Evolutionary conservation across 2,329 filamentous ascomycete genomes (phyloP), one percentile per base, ranked within the genome.

Genomic region (Mariannaea elegans): DNA sequence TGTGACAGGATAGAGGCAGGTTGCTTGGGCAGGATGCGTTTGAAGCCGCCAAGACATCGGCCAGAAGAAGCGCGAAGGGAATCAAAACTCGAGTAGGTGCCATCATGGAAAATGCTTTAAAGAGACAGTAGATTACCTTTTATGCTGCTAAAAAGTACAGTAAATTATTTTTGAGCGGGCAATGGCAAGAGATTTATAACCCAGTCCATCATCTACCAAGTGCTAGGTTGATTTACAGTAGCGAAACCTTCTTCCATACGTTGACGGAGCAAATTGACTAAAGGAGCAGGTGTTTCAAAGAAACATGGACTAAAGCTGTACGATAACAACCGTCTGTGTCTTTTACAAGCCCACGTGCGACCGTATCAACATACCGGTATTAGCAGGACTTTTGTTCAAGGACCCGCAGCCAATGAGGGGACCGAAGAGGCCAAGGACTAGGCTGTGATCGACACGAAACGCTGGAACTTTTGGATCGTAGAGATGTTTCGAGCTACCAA

Each of bases 1-100:
- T 88, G 57, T 87, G 84, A 71, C 90, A 92, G 67, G 66, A 69
- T 10, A 71, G 51, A 14, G 69, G 69, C 2, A 64, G 14, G 9
- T 70, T 55, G 19, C 46, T 60, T 6, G 66, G 31, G 55, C 68
- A 70, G 13, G 64, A 66, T 3, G 39, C 48, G n/a, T 36, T 48
- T 7, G 63, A 50, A 16, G 56, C 56, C 3, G 65, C 64, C 8
- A 61, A 45, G n/a, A 16, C 48, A 2, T 32, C 34, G 2, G 62
- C 41, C 19, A 64, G 14, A 29, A 55, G 36, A 5, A 52, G 49
- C 10, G 67, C 59, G 18, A 69, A 24, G 4, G 67, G 57, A 3
- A 61, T 7, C 2, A 69, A 36, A 2, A 56, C 14, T 36, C 45
- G 65, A 8, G 24, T 6, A 27, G 49, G 34, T 24, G 46, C 21